A percentile compares a stretch with the other conserved stretches of the same genome.
Evolutionary conservation across 768 basidiomycete species (phyloP).

Genomic region (Leccinellum rugosiceps): DNA sequence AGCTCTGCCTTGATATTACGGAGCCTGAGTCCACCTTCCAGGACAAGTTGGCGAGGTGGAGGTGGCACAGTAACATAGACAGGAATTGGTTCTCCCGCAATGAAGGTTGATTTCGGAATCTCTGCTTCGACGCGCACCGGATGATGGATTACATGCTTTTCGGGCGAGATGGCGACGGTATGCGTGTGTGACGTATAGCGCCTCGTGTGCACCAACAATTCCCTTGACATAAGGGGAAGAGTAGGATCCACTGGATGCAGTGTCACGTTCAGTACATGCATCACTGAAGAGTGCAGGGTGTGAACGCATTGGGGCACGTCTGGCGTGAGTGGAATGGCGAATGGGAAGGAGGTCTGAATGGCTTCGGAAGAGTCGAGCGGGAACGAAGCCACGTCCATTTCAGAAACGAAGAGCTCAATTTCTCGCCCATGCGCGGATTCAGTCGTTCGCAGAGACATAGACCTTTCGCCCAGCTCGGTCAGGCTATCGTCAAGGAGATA

Average conservation of each 20-base stretch:
- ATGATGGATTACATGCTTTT: conserved; percentile 51
- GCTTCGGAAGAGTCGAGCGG: conserved; percentile 33
- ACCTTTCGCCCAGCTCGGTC: conserved; percentile 38
- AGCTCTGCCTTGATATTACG: conserved; percentile 82
- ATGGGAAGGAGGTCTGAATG: conserved; percentile 67
- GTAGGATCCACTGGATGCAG: conserved; percentile 49
- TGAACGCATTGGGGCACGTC: conserved; percentile 85
- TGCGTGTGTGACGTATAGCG: conserved; percentile 69
- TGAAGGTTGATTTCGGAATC: conserved; percentile 69
- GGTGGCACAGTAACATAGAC: conserved; percentile 80
- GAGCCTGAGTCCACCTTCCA: conserved; percentile 68
- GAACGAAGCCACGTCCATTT: conserved; percentile 53
- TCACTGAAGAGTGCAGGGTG: conserved; percentile 69
- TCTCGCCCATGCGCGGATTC: conserved; percentile 60
- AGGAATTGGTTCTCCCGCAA: conserved; percentile 70
- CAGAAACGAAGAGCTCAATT: conserved; percentile 62
- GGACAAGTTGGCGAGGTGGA: conserved; percentile 62
- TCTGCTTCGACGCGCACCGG: conserved; percentile 71
- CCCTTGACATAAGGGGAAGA: conserved; percentile 45
- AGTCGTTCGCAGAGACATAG: conserved; percentile 60
- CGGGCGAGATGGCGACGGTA: conserved; percentile 55
- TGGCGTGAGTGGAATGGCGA: conserved; percentile 71
- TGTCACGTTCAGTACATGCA: conserved; percentile 66
- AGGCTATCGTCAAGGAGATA: conserved; percentile 11
- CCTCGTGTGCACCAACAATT: conserved; percentile 65